Conservation (phyloP, 2,329 filamentous ascomycete genomes). For the Didymella segeticola region DNA sequence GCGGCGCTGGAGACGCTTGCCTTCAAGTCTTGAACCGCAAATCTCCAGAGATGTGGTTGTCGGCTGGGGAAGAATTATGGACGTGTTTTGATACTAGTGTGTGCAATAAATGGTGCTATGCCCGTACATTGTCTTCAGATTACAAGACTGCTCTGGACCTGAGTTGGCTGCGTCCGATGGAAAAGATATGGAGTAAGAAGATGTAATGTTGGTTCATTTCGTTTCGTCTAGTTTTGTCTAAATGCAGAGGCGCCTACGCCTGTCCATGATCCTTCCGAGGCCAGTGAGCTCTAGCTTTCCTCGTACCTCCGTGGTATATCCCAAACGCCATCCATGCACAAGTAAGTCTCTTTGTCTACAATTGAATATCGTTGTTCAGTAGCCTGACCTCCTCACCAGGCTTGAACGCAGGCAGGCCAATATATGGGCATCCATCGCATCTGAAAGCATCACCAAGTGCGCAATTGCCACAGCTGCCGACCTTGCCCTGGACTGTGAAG, state of each 20-base stretch:
- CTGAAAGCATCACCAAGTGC: constrained; percentile 83
- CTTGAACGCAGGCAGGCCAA: constrained; percentile 94
- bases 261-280: not conserved
- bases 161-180: too few relatives aligned
- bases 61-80: too few relatives aligned
- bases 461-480: constrained; percentile 93
- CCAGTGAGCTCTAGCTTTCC: not conserved
- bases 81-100: too few relatives aligned
- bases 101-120: too few relatives aligned
- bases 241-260: not conserved
- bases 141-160: too few relatives aligned
- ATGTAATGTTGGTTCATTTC: not conserved
- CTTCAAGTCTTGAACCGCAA: too few relatives aligned
- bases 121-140: too few relatives aligned
- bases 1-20: too few relatives aligned
- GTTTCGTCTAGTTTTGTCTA: not conserved
- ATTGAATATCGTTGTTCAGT: constrained; percentile 83
- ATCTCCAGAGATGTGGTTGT: too few relatives aligned
- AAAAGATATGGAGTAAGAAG: too few relatives aligned
- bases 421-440: constrained; percentile 76
- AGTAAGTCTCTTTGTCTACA: constrained; percentile 57
- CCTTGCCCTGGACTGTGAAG: constrained; percentile 97
- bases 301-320: not conserved
- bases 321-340: constrained; percentile 13
- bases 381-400: constrained; percentile 92